Conservation (phyloP, 176 grass and related monocot genomes). For the Dendrocalamus sinicus region DNA sequence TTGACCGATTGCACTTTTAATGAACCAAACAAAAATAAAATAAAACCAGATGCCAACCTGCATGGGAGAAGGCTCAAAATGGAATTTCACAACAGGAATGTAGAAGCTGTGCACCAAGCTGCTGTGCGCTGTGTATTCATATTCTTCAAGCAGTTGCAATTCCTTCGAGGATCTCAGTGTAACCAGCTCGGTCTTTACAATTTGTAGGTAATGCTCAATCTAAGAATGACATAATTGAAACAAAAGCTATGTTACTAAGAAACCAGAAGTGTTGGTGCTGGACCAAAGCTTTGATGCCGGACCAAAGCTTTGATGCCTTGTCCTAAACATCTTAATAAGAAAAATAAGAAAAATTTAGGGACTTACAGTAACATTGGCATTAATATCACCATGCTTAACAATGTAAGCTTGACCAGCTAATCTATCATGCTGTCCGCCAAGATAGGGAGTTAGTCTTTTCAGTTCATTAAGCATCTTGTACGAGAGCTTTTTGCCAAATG, state of each 20-base stretch:
- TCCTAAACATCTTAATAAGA: background rate
- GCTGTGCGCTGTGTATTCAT: slow-evolving; percentile 97
- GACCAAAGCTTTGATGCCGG: slow-evolving; percentile 18
- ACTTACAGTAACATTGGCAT: slow-evolving; percentile 94
- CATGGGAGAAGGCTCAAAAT: slow-evolving; percentile 97
- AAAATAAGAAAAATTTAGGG: background rate
- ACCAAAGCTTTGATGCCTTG: slow-evolving; percentile 24
- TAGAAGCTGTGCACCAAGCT: slow-evolving; percentile 93
- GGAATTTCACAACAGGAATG: slow-evolving; percentile 94
- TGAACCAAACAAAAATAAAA: background rate
- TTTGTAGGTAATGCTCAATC: slow-evolving; percentile 99
- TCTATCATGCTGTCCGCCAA: slow-evolving; percentile 76
- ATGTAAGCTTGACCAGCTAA: slow-evolving; percentile 80
- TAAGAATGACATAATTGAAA: slow-evolving; percentile 54
- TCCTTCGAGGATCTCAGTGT: slow-evolving; percentile 62
- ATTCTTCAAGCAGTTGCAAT: slow-evolving; percentile 87
- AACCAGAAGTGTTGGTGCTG: background rate
- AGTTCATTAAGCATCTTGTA: slow-evolving; percentile 64
- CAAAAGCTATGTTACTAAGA: slow-evolving; percentile 33
- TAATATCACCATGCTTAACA: slow-evolving; percentile 61
- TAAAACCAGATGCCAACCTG: slow-evolving; percentile 58
- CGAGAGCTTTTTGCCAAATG: slow-evolving; percentile 85
- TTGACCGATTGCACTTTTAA: slow-evolving; percentile 6
- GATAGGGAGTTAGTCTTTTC: slow-evolving; percentile 80
- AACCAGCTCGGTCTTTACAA: slow-evolving; percentile 87